Base-by-base conservation (phyloP, 106 monocot species). In the Hemerocallis citrina region DNA sequence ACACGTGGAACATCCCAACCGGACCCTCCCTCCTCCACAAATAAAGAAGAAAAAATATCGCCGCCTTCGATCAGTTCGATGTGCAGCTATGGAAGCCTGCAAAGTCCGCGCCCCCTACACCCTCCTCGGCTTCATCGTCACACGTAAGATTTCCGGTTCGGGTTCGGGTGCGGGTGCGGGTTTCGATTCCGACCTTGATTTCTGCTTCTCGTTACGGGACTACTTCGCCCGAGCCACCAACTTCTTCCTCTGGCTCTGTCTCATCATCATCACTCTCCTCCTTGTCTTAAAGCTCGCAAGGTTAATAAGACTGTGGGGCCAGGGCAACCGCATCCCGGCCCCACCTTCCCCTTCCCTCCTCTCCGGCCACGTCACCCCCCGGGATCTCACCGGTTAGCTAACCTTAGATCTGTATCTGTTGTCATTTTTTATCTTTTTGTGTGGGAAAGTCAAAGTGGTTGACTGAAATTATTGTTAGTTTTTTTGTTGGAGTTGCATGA, bases 401-500 rank as follows among this genome's bases (percentile, higher is more conserved):
- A n/a, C n/a, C n/a, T n/a, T n/a, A n/a, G 62, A n/a, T n/a, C n/a
- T n/a, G n/a, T n/a, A n/a, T n/a, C n/a, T n/a, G n/a, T n/a, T n/a
- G n/a, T n/a, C n/a, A n/a, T n/a, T n/a, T n/a, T n/a, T n/a, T n/a
- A n/a, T n/a, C n/a, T n/a, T n/a, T n/a, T n/a, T n/a, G n/a, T n/a
- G n/a, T n/a, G n/a, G n/a, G n/a, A n/a, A n/a, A n/a, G n/a, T n/a
- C n/a, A n/a, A n/a, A n/a, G n/a, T n/a, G n/a, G n/a, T n/a, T n/a
- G n/a, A n/a, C n/a, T n/a, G n/a, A n/a, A n/a, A n/a, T n/a, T n/a
- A n/a, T n/a, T n/a, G n/a, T n/a, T 38, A 84, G 84, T 65, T 45
- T 89, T 70, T 12, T 52, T 83, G 23, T 71, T 84, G 9, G 68
- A 72, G 38, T 47, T 89, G 61, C 88, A 89, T 64, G 74, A 74